phyloP scores from a whole-genome alignment of 2,329 filamentous ascomycete species.

The Hymenoscyphus linearis region DNA sequence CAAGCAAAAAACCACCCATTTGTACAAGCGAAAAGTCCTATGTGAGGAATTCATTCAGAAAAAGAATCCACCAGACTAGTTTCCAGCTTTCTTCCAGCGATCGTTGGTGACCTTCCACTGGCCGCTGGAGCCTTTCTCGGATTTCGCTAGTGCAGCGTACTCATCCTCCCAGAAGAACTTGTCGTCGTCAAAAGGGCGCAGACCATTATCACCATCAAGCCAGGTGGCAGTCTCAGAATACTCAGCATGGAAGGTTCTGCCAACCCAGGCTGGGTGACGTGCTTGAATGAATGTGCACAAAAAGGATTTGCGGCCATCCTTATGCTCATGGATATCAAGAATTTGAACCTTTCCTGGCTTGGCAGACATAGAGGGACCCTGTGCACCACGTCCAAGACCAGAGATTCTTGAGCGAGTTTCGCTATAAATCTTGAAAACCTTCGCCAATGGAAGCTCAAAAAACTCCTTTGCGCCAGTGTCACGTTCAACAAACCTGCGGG shows the following conservation, averaged over 20 bases:
- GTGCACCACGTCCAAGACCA: slow-evolving; percentile 1
- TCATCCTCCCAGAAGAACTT: slow-evolving; percentile 9
- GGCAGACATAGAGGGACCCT: slow-evolving; percentile 10
- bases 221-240: slow-evolving; percentile 6
- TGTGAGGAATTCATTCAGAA: neutral
- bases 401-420: neutral
- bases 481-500: slow-evolving; percentile 9
- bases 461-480: slow-evolving; percentile 10
- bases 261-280: slow-evolving; percentile 6
- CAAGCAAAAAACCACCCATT: neutral
- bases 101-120: neutral
- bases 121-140: neutral
- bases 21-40: neutral
- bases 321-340: neutral
- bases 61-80: neutral
- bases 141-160: neutral
- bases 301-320: neutral
- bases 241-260: slow-evolving; percentile 5
- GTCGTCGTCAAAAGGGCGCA: neutral
- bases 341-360: slow-evolving; percentile 9
- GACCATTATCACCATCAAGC: slow-evolving; percentile 3
- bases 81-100: neutral
- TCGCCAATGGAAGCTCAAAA: slow-evolving; percentile 7
- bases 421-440: slow-evolving; percentile 4
- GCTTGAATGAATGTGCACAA: slow-evolving; percentile 11